Percentiles rank a stretch among this genome's conserved stretches.
Conservation (phyloP, 371 early-diverging fungal species). For the Umbelopsis sp. region DNA sequence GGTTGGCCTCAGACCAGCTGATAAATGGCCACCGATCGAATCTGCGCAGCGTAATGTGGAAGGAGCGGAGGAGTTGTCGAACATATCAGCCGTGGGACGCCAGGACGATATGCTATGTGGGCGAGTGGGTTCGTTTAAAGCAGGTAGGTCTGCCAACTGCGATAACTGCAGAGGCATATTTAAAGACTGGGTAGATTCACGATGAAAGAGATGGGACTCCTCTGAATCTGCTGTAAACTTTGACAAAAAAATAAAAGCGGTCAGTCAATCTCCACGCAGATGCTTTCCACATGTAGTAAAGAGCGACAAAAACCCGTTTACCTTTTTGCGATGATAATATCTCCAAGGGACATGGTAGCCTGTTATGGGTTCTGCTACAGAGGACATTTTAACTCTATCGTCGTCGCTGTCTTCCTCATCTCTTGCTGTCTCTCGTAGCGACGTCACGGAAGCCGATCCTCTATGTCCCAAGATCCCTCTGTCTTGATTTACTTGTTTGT, state of each 20-base stretch:
- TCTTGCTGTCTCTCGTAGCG: slow-evolving; percentile 15
- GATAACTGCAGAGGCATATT: slow-evolving; percentile 14
- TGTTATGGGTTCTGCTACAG: slow-evolving; percentile 6
- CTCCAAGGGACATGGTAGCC: slow-evolving; percentile 17
- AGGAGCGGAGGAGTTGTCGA: slow-evolving; percentile 16
- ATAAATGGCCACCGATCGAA: slow-evolving; percentile 1
- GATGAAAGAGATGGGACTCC: neutral
- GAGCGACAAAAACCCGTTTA: slow-evolving; percentile 16
- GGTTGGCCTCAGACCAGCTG: slow-evolving; percentile 1
- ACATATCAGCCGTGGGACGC: neutral
- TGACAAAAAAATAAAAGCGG: slow-evolving; percentile 16
- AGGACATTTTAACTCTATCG: slow-evolving; percentile 3
- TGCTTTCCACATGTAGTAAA: slow-evolving; percentile 15
- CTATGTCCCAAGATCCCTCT: slow-evolving; percentile 3
- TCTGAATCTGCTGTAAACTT: slow-evolving; percentile 16
- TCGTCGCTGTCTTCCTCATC: slow-evolving; percentile 3
- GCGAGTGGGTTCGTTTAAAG: neutral
- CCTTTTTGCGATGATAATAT: slow-evolving; percentile 14
- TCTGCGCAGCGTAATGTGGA: slow-evolving; percentile 1
- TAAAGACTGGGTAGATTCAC: slow-evolving; percentile 8
- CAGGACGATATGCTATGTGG: slow-evolving; percentile 15
- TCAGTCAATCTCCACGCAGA: slow-evolving; percentile 17
- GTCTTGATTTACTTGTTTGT: neutral
- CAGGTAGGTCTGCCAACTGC: slow-evolving; percentile 8
- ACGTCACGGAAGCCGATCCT: slow-evolving; percentile 7